A percentile compares a stretch with the other conserved stretches of the same genome.
Evolutionary conservation across 768 basidiomycete species (phyloP).

Genomic region (Pisolithus tinctorius): DNA sequence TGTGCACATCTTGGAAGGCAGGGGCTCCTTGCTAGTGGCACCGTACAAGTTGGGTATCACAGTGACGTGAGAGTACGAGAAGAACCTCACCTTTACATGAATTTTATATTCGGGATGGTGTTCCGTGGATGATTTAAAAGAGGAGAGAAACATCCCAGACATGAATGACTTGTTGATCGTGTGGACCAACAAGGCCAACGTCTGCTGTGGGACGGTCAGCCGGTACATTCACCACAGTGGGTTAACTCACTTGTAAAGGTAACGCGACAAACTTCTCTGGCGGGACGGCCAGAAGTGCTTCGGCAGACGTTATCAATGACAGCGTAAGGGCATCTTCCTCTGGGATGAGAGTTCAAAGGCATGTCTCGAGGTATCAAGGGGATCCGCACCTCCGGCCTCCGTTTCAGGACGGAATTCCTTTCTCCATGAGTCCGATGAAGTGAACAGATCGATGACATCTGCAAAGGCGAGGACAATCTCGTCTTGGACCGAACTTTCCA

Average conservation of each 20-base stretch:
- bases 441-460: constrained; percentile 63
- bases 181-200: constrained; percentile 32
- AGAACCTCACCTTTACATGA: constrained; percentile 10
- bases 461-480: constrained; percentile 65
- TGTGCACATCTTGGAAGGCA: constrained; percentile 29
- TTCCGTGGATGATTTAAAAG: constrained; percentile 32
- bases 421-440: constrained; percentile 47
- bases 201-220: constrained; percentile 8
- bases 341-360: constrained; percentile 11
- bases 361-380: too few species aligned
- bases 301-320: constrained; percentile 51
- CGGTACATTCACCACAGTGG: constrained; percentile 11
- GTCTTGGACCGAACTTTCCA: constrained; percentile 47
- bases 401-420: constrained; percentile 57
- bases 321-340: constrained; percentile 36
- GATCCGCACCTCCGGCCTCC: constrained; percentile 33
- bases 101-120: constrained; percentile 11
- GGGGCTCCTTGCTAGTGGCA: constrained; percentile 26
- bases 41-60: neutral
- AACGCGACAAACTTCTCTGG: constrained; percentile 51
- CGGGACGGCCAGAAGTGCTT: constrained; percentile 50
- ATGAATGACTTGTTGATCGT: constrained; percentile 51
- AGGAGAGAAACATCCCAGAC: constrained; percentile 47
- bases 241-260: constrained; percentile 42
- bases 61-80: neutral